Base-by-base conservation (phyloP, 805 yeast species). In the Jamesozyma rosinii region DNA sequence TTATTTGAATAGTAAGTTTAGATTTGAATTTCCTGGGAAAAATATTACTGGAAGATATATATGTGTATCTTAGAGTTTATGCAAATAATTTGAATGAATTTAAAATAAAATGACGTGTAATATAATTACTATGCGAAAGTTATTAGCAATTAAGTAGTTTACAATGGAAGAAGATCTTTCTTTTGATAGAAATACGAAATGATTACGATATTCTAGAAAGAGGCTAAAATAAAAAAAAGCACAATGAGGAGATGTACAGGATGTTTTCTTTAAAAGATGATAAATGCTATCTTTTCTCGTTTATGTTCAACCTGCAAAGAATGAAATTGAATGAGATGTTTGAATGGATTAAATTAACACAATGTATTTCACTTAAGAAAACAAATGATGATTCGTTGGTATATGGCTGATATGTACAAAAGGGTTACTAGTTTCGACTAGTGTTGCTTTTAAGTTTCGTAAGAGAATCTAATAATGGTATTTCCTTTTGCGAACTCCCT, bases 331-430 rank as follows among this genome's bases (percentile, higher is more conserved):
- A 37, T 37, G 26, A 10, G 17, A 37, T 37, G 26, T 37, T 37
- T 37, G 33, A 37, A 26, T 24, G 24, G 18, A 37, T 26, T 17
- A 6, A 29, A 37, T 29, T 37, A 37, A 18, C 13, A 19, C 19
- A 19, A 34, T 19, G 37, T 34, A 19, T 34, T 34, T 34, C 37
- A 34, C 37, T 34, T 34, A 34, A 26, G 39, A 26, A 37, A 37
- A 37, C 40, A 37, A 37, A 29, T 4, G 11, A 27, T 37, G 26
- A 29, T 29, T 29, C 13, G 22, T 29, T 37, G 18, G 19, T 29
- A 29, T 10, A 37, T 37, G 40, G 30, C 40, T 29, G 22, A 17
- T 37, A 37, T 37, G 14, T 29, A 37, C 38, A 36, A 21, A 36
- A 14, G 26, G 5, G 14, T 14, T 22, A 31, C 14, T 36, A 6